These are phyloP conservation scores for Trametes cubensis DNA, from an alignment of 768 basidiomycete species.

Conservation along the genomic window DNA sequence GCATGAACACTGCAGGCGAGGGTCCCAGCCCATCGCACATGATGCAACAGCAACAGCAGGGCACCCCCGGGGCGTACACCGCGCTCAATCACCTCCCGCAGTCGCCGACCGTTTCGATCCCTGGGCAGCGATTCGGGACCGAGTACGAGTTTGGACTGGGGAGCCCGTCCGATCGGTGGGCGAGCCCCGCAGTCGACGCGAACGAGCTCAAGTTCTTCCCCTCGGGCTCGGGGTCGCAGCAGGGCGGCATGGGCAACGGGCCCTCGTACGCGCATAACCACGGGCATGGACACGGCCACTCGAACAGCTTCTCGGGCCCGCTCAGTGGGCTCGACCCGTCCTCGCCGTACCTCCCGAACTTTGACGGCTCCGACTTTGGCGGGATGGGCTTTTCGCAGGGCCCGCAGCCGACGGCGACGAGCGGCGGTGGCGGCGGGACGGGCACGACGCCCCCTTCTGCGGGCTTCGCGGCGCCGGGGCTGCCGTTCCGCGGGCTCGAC, in stretches of 20 bases:
- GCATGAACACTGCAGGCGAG: conserved; percentile 14
- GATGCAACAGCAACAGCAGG: conserved; percentile 39
- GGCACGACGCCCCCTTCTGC: conserved; percentile 33
- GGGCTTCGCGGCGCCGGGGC: conserved; percentile 64
- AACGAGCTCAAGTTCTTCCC: conserved; percentile 32
- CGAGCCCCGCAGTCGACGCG: conserved; percentile 21
- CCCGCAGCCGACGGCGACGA: not conserved
- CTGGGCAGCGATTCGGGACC: conserved; percentile 36
- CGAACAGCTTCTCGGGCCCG: conserved; percentile 20
- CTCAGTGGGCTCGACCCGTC: conserved; percentile 17
- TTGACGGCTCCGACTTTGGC: conserved; percentile 17
- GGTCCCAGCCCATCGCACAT: conserved; percentile 56
- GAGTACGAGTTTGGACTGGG: conserved; percentile 55
- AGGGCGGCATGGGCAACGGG: not conserved
- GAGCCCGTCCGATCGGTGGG: conserved; percentile 32
- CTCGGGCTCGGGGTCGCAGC: conserved; percentile 16
- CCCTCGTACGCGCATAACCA: conserved; percentile 6
- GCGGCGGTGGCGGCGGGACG: conserved; percentile 1
- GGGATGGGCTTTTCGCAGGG: conserved; percentile 10
- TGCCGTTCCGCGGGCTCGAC: conserved; percentile 85
- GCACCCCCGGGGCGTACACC: conserved; percentile 33
- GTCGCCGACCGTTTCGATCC: conserved; percentile 54
- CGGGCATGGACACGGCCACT: conserved; percentile 14
- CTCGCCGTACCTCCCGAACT: conserved; percentile 12
- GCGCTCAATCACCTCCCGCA: conserved; percentile 40